Base-by-base conservation (phyloP, 495 filamentous ascomycete genomes). In the Lasiosphaeriaceae sp. region DNA sequence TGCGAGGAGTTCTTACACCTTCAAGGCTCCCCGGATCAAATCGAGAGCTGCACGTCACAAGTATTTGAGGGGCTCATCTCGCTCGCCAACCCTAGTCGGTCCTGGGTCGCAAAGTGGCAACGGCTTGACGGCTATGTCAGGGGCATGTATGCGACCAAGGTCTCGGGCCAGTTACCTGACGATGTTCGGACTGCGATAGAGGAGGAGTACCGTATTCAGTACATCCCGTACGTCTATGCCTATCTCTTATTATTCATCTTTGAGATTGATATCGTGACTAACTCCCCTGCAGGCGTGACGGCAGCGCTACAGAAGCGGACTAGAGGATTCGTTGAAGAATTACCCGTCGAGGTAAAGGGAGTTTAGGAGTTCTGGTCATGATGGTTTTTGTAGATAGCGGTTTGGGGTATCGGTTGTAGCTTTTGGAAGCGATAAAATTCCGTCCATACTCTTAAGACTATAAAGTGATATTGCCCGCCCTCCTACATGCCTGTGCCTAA, bases 71-170 rank as follows among this genome's bases (percentile, higher is more conserved):
- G 93, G 11, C 70, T 97, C 53, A 88, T 96, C 57, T 80, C 87
- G 14, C 76, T 96, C 21, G 80, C 85, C n/a, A 83, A 96, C 58
- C 90, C 92, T 8, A 71, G 71, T 22, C 81, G 74, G 52, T 92
- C 87, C 64, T 98, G 94, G 94, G 89, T 97, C 41, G 90, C 93
- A 20, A 88, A 90, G 64, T 96, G 90, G 89, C 90, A 97, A 74
- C 80, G 94, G n/a, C 70, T 97, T 52, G 88, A 96, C 71, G 83
- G 80, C 24, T 96, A 90, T 72, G 86, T 91, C 50, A 80, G 83
- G 26, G 94, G 94, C 31, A 85, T 90, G 46, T 98, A 98, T 76
- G 94, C 94, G 21, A 86, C 91, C 48, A 96, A 97, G 72, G 94
- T 98, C 19, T 86, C 85, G 11, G 92, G 92, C 35, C 72, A 76